Evolutionary conservation across 208 protist species (phyloP), one percentile per base, ranked within the genome.

Genomic region (Acanthamoeba lugdunensis): DNA sequence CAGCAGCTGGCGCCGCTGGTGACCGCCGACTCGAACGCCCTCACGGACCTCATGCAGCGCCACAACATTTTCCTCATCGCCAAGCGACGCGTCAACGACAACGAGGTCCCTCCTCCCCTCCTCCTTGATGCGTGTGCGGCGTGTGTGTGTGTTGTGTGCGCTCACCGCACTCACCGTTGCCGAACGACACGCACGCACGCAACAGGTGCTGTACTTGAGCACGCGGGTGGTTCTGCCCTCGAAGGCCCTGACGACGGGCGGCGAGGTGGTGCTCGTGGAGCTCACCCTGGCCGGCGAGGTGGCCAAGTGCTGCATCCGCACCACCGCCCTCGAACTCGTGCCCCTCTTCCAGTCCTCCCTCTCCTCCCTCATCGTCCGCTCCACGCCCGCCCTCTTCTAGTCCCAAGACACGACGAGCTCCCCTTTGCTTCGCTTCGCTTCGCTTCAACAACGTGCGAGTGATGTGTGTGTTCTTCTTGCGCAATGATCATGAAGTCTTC

Each of bases 11-110:
- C 2, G 9, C 63, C 63, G 3, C 87, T 92, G 0, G 23, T 58
- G 18, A 41, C 50, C 18, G 67, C 45, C 87, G 58, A 71, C 45
- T n/a, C 87, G 18, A 56, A 33, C 37, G 58, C 28, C 25, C 33
- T 77, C 25, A 48, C 41, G 14, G 50, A 77, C 87, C 13, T 52
- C 58, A 5, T 92, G 33, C 37, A 75, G 58, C 45, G 45, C 61
- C n/a, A 77, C 61, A 92, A 92, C 56, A 23, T 92, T 33, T 92
- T 92, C 37, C 63, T 92, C 21, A 77, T 92, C 37, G 87, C 87
- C 52, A 87, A 87, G 50, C 41, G 79, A n/a, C 41, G 50, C 52
- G 79, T 87, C 52, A 65, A 54, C 28, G 79, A 63, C 48, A 87
- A 87, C 50, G 79, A 65, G 25, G 50, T 87, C 6, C 73, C 1